These are phyloP conservation scores for Phragmites australis DNA, from an alignment of 176 grass and related monocot species.

Conservation along the genomic window DNA sequence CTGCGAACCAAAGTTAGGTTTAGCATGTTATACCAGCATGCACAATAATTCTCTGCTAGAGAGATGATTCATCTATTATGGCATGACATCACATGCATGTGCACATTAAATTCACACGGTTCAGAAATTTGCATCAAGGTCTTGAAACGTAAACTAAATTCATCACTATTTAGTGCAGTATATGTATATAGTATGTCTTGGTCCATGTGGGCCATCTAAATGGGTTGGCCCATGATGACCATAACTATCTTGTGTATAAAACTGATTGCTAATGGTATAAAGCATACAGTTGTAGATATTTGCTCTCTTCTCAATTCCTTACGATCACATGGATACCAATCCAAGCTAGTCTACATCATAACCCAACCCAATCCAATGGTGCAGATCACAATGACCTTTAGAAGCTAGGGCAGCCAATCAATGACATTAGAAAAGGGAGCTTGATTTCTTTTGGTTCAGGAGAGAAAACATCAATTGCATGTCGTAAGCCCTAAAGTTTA, in stretches of 20 bases:
- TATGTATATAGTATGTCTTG: background rate
- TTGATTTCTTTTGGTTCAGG: background rate
- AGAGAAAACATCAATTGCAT: background rate
- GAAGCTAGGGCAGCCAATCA: background rate
- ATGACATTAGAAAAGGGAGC: background rate
- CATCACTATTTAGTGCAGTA: background rate
- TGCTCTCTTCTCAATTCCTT: background rate
- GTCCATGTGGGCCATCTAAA: background rate
- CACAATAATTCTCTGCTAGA: background rate
- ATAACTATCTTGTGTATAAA: background rate
- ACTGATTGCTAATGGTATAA: background rate
- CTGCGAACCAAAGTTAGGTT: slow-evolving; percentile 56
- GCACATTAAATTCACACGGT: slow-evolving; percentile 8
- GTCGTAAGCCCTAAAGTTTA: background rate
- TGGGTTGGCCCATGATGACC: background rate
- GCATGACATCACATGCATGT: background rate
- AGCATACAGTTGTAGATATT: background rate
- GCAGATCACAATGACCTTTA: background rate
- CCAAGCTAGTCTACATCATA: background rate
- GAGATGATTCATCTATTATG: background rate
- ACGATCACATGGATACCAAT: background rate
- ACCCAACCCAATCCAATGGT: background rate
- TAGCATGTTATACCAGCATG: slow-evolving; percentile 34
- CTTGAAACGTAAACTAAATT: background rate
- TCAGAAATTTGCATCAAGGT: slow-evolving; percentile 10